Evolutionary conservation across 495 filamentous ascomycete genomes (phyloP).

Genomic region (Lepraria neglecta): DNA sequence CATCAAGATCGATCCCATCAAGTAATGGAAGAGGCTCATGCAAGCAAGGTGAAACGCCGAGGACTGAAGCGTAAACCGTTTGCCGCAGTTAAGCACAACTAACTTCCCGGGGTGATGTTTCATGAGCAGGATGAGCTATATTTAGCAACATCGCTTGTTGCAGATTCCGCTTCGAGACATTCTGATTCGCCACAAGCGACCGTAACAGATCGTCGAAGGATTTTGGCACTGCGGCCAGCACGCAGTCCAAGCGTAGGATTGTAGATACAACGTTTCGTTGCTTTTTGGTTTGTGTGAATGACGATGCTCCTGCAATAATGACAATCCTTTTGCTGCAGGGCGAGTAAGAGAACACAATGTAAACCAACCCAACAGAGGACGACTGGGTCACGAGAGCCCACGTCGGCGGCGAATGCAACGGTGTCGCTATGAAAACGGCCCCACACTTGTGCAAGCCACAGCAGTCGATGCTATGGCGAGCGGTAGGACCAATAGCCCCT

Average conservation of each 20-base stretch:
- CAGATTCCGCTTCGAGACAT: constrained; percentile 7
- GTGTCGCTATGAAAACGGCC: neutral
- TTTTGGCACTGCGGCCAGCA: neutral
- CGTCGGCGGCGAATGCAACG: neutral
- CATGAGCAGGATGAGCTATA: neutral
- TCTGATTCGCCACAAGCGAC: constrained; percentile 8
- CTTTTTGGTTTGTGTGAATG: neutral
- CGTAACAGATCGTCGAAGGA: neutral
- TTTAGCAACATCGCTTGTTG: constrained; percentile 12
- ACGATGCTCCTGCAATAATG: constrained; percentile 6
- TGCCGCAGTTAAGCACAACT: constrained; percentile 5
- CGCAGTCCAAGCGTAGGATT: constrained; percentile 3
- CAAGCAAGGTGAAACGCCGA: neutral
- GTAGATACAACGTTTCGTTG: neutral
- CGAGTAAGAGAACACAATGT: neutral
- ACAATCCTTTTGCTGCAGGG: neutral
- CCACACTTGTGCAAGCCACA: constrained; percentile 9
- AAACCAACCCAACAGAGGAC: neutral
- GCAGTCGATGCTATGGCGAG: neutral
- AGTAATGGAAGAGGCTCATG: neutral
- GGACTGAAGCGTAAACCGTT: neutral
- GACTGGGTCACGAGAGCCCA: constrained; percentile 9
- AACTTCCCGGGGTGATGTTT: neutral
- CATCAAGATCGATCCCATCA: neutral
- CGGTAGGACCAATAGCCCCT: constrained; percentile 7